A percentile compares a stretch with the other conserved stretches of the same genome.
These are phyloP conservation scores for Phytopythium litorale DNA, from an alignment of 352 stramenopile species.

Conservation along the genomic window DNA sequence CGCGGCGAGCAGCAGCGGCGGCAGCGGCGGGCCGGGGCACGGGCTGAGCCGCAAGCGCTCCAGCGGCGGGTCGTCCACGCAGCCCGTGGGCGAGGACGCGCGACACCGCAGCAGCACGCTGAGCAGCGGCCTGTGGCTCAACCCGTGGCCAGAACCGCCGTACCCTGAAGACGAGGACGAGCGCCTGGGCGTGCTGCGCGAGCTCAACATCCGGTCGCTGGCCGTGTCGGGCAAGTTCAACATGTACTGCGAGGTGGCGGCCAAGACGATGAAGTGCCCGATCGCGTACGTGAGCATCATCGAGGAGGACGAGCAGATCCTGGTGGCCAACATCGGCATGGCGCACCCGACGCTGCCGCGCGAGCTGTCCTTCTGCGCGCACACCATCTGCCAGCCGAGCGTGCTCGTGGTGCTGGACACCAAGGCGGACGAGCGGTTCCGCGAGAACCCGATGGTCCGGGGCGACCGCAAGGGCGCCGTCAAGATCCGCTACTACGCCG, in stretches of 20 bases:
- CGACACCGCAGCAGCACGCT: conserved; percentile 48
- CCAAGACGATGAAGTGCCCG: conserved; percentile 87
- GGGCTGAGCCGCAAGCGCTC: conserved; percentile 57
- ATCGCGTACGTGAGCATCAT: conserved; percentile 87
- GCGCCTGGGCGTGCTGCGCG: conserved; percentile 60
- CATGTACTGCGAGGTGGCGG: conserved; percentile 84
- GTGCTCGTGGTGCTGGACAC: conserved; percentile 83
- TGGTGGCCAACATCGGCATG: conserved; percentile 86
- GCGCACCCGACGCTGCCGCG: conserved; percentile 71
- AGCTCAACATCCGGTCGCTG: conserved; percentile 77
- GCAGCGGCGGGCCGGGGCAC: conserved; percentile 8
- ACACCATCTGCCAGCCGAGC: conserved; percentile 80
- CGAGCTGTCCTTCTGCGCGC: conserved; percentile 81
- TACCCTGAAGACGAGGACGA: conserved; percentile 79
- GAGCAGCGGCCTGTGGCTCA: conserved; percentile 66
- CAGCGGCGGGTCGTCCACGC: conserved; percentile 29
- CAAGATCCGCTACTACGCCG: conserved; percentile 87
- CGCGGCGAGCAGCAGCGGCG: conserved; percentile 23
- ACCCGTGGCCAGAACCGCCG: conserved; percentile 79
- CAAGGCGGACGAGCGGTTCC: conserved; percentile 82
- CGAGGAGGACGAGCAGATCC: conserved; percentile 76
- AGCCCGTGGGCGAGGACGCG: conserved; percentile 29
- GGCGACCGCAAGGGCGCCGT: conserved; percentile 68
- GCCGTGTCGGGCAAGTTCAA: conserved; percentile 79
- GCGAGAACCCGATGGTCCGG: conserved; percentile 87